phyloP scores from a whole-genome alignment of 2,329 filamentous ascomycete genomes.

The Daldinia eschscholtzii region DNA sequence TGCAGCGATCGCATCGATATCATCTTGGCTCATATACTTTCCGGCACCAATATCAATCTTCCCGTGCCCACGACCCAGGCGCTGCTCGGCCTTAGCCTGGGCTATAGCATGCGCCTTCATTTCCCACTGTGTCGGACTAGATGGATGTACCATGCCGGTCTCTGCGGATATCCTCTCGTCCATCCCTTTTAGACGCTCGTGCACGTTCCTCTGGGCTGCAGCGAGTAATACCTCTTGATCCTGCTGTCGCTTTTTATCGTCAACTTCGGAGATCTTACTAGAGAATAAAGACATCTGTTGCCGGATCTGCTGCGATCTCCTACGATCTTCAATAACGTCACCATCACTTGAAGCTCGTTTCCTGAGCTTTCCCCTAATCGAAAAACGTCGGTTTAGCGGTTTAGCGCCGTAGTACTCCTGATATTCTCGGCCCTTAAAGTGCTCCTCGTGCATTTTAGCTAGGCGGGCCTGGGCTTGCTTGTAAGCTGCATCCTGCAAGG shows the following conservation, averaged over 20 bases:
- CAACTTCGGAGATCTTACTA: conserved; percentile 74
- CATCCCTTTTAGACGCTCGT: conserved; percentile 80
- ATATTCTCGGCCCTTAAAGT: conserved; percentile 71
- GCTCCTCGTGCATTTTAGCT: conserved; percentile 81
- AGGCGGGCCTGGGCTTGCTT: conserved; percentile 87
- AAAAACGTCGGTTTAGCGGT: conserved; percentile 59
- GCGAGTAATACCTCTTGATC: conserved; percentile 83
- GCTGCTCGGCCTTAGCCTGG: conserved; percentile 71
- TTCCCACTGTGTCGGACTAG: conserved; percentile 82
- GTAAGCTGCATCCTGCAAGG: conserved; percentile 87
- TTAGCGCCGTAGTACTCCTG: conserved; percentile 79
- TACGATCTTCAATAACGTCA: conserved; percentile 71
- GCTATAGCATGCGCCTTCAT: conserved; percentile 78
- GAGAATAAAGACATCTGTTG: conserved; percentile 85
- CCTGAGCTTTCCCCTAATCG: conserved; percentile 67
- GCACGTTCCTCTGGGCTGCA: conserved; percentile 88
- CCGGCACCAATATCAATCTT: conserved; percentile 82
- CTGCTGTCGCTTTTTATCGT: conserved; percentile 77
- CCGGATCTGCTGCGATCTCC: conserved; percentile 78
- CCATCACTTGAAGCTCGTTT: conserved; percentile 77
- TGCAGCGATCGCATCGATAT: conserved; percentile 83
- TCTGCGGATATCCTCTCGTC: conserved; percentile 83
- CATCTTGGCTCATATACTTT: conserved; percentile 80
- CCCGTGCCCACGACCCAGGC: conserved; percentile 66
- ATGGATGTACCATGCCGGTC: conserved; percentile 78